Conservation (phyloP, 306 rosid species). For the Mimosa pudica region DNA sequence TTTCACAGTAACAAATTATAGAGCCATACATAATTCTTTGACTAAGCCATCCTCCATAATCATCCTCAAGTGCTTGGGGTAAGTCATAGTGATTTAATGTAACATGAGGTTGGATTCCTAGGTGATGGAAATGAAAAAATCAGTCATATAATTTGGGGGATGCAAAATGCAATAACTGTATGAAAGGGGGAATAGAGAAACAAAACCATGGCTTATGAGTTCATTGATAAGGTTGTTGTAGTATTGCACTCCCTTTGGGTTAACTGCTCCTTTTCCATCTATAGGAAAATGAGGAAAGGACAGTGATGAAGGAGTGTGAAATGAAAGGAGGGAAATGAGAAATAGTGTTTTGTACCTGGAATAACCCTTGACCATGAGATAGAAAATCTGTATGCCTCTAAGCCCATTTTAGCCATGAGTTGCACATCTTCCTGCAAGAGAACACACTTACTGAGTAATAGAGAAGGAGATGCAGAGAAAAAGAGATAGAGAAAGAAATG, state of each 20-base stretch:
- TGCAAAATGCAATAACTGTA: neutral
- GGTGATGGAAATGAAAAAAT: neutral
- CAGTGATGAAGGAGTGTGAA: neutral
- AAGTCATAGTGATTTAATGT: slow-evolving; percentile 59
- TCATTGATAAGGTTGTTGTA: slow-evolving; percentile 74
- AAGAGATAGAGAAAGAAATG: too few relatives aligned
- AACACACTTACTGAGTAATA: too few relatives aligned
- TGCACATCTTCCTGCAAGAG: slow-evolving; percentile 35
- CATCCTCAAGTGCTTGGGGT: slow-evolving; percentile 76
- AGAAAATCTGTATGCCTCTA: slow-evolving; percentile 35
- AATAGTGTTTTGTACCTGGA: slow-evolving; percentile 26
- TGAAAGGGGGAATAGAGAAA: neutral
- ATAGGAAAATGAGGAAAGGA: neutral
- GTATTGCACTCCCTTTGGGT: slow-evolving; percentile 62
- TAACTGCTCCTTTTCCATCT: slow-evolving; percentile 74
- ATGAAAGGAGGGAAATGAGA: neutral
- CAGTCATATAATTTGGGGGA: neutral
- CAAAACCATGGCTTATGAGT: slow-evolving; percentile 51
- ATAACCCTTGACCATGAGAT: slow-evolving; percentile 45
- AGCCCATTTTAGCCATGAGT: slow-evolving; percentile 31
- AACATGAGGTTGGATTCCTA: slow-evolving; percentile 84
- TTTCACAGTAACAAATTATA: neutral
- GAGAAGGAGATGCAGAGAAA: too few relatives aligned
- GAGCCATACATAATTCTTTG: slow-evolving; percentile 52
- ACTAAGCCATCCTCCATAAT: slow-evolving; percentile 81